Evolutionary conservation across 345 rosid genomes (phyloP).

Genomic region (Zanthoxylum bungeanum): DNA sequence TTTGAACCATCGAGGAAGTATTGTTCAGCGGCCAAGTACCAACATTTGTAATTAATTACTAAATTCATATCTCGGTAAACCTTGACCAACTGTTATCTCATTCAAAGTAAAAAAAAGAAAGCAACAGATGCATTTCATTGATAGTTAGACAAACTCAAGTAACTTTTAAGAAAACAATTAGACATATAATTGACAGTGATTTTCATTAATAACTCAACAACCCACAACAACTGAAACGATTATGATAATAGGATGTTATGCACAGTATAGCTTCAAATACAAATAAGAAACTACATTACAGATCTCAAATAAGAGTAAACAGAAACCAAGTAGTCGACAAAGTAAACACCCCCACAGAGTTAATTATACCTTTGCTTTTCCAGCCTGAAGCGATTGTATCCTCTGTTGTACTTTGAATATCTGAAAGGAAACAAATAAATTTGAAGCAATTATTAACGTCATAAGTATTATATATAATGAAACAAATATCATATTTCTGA

Average conservation of each 20-base stretch:
- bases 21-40: background rate
- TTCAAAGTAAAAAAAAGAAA: background rate
- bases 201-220: background rate
- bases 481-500: background rate
- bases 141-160: background rate
- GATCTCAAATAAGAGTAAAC: background rate
- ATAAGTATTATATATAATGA: background rate
- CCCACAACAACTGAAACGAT: background rate
- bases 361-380: slow-evolving; percentile 73
- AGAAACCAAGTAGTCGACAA: background rate
- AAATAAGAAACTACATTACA: background rate
- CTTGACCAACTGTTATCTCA: background rate
- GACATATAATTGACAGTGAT: background rate
- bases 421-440: slow-evolving; percentile 37
- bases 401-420: slow-evolving; percentile 76
- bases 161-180: background rate
- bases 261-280: background rate
- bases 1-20: too few species aligned
- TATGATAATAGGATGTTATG: background rate
- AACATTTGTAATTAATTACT: too few species aligned
- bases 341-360: too few species aligned
- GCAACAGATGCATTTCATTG: background rate
- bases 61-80: background rate
- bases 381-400: slow-evolving; percentile 82
- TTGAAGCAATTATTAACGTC: background rate